Conservation (phyloP, 2,329 filamentous ascomycete genomes). For the Paracamarosporium sp. region DNA sequence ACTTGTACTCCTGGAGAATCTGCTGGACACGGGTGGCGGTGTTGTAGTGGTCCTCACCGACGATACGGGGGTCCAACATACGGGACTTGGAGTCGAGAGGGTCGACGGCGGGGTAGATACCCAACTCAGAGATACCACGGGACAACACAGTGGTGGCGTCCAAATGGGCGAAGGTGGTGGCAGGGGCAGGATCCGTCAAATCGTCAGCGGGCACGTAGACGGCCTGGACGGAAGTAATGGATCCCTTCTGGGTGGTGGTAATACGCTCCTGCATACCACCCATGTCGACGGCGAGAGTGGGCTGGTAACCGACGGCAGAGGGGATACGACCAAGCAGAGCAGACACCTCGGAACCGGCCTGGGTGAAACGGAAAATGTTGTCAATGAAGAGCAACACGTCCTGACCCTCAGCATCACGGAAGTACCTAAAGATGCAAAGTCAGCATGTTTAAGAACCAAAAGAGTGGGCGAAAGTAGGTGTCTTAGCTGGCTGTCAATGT, state of each 20-base stretch:
- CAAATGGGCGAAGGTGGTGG: slow-evolving; percentile 99
- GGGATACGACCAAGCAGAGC: slow-evolving; percentile 99
- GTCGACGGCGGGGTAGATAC: slow-evolving; percentile 99
- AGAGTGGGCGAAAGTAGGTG: too few species aligned
- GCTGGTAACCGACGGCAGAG: slow-evolving; percentile 97
- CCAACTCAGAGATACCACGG: slow-evolving; percentile 99
- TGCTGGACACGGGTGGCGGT: slow-evolving; percentile 95
- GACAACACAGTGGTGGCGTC: slow-evolving; percentile 99
- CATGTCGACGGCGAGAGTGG: slow-evolving; percentile 44
- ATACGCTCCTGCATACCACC: slow-evolving; percentile 92
- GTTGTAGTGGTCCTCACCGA: slow-evolving; percentile 97
- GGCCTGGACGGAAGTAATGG: slow-evolving; percentile 99
- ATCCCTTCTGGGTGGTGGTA: slow-evolving; percentile 99
- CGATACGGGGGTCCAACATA: slow-evolving; percentile 98
- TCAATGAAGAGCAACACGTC: slow-evolving; percentile 99
- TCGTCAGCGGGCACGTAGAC: slow-evolving; percentile 99
- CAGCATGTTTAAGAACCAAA: slow-evolving; percentile 2
- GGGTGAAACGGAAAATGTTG: slow-evolving; percentile 99
- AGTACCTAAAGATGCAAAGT: slow-evolving; percentile 63
- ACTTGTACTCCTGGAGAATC: slow-evolving; percentile 99
- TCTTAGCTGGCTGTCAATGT: background rate
- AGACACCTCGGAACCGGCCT: slow-evolving; percentile 99
- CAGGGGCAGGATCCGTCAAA: slow-evolving; percentile 99
- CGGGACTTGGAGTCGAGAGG: slow-evolving; percentile 99
- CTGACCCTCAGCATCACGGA: slow-evolving; percentile 81